Evolutionary conservation across 192 early-diverging fungal genomes (phyloP), one percentile per base, ranked within the genome.

Genomic region (Umbelopsis ramanniana): DNA sequence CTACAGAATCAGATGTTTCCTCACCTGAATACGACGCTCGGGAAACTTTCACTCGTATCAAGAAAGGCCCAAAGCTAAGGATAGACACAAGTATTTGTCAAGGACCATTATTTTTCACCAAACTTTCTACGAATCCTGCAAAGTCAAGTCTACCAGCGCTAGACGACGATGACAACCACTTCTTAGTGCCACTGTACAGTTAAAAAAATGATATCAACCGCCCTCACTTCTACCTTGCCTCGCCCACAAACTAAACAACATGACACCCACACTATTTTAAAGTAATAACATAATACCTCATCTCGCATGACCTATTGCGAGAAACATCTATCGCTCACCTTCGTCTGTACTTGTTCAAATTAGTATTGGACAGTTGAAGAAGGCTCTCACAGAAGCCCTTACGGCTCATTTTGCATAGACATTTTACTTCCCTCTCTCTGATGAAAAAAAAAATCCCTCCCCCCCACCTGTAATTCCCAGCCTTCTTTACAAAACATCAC

Each of bases 91-190:
- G 67, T 11, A 21, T 69, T 29, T 74, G 73, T 55, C 22, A 43
- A 4, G 73, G 68, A 6, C 73, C 73, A 19, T 53, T 69, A 4
- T 74, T 74, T 33, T 74, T 74, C 21, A 74, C 73, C 35, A 53
- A 43, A n/a, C 46, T 74, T 50, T 74, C 73, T 23, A 74, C 73
- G 24, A 74, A 74, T 43, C 73, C 57, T 37, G 26, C 57, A 19
- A 63, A 63, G 33, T 37, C 57, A 29, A 63, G 57, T 14, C 35
- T 63, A 37, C 33, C 57, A 17, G 26, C 33, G 15, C 35, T 63
- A 14, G 57, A 63, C 5, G 57, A 63, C 26, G 57, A 63, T 19
- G 57, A 63, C 17, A 14, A 63, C 33, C 29, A 63, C 15, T 63
- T 63, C n/a, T 35, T 63, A 12, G 33, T 63, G n/a, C 57, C 57